Conservation (phyloP, 352 stramenopile genomes). For the Phytopythium helicoides region DNA sequence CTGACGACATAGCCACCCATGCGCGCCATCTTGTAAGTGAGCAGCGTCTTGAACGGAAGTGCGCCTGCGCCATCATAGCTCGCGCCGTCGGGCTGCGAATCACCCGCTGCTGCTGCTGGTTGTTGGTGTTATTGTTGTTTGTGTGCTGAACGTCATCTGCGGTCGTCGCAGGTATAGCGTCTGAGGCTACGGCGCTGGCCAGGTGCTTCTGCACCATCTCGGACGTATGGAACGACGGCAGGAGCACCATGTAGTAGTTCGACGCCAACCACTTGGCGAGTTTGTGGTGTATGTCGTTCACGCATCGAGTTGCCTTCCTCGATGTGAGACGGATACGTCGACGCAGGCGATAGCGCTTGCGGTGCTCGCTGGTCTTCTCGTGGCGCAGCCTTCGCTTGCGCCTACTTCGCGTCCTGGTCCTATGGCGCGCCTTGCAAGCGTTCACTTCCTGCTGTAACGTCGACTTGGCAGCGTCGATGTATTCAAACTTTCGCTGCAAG, state of each 20-base stretch:
- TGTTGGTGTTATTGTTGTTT: too few species aligned
- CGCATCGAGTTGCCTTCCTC: background rate
- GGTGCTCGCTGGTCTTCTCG: too few species aligned
- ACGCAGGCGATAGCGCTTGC: too few species aligned
- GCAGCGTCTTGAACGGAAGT: conserved; percentile 11
- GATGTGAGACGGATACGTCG: background rate
- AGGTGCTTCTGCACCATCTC: conserved; percentile 8
- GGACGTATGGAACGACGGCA: conserved; percentile 3
- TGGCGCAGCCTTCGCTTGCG: too few species aligned
- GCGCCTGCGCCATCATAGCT: conserved; percentile 15
- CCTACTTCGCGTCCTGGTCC: too few species aligned
- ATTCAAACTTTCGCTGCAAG: too few species aligned
- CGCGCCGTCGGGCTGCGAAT: conserved; percentile 8
- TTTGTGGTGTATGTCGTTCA: conserved; percentile 13
- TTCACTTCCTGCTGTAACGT: too few species aligned
- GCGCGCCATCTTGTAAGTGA: conserved; percentile 13
- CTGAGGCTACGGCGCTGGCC: background rate
- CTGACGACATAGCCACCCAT: conserved; percentile 5
- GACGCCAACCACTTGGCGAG: conserved; percentile 4
- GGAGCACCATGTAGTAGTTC: conserved; percentile 1
- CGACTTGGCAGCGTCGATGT: too few species aligned
- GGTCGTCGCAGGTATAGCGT: background rate
- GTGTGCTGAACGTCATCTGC: background rate
- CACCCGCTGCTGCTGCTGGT: background rate
- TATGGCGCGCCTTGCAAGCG: too few species aligned